Percentiles rank a stretch among this genome's conserved stretches.
These are phyloP conservation scores for Tanacetum coccineum DNA, from an alignment of 129 eudicot genomes.

Conservation along the genomic window DNA sequence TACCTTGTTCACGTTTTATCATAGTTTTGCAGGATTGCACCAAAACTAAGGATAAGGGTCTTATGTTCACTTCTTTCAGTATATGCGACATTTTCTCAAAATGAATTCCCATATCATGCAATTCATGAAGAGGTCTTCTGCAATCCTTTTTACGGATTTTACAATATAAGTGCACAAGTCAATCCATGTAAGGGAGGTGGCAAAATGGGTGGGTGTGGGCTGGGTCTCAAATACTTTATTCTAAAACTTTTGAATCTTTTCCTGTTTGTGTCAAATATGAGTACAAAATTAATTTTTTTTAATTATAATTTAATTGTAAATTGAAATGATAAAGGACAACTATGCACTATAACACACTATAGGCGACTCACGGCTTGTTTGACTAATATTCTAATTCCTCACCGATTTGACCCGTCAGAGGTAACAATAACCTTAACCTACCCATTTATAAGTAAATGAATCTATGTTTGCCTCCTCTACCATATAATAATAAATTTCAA, in stretches of 20 bases:
- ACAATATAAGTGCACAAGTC: not conserved
- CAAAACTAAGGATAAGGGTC: conserved; percentile 40
- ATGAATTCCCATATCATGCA: conserved; percentile 46
- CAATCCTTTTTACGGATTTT: conserved; percentile 2
- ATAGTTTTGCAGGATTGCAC: conserved; percentile 43
- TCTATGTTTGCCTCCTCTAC: not conserved
- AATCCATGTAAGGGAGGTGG: not conserved
- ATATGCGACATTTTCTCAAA: conserved; percentile 52
- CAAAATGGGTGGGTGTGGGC: not conserved
- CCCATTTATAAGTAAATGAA: not conserved
- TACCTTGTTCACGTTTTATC: conserved; percentile 13
- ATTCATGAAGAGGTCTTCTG: conserved; percentile 42
- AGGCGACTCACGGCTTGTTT: too few relatives aligned
- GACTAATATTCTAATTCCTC: too few relatives aligned
- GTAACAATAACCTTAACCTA: not conserved
- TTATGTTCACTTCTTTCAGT: conserved; percentile 50
- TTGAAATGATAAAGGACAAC: not conserved
- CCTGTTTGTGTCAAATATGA: not conserved
- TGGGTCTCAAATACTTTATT: not conserved
- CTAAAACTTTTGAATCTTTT: too few relatives aligned
- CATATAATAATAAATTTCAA: not conserved
- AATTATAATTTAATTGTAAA: not conserved
- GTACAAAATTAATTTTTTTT: not conserved
- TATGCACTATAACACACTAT: too few relatives aligned
- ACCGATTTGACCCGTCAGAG: too few relatives aligned